Percentiles rank a stretch among this genome's conserved stretches.
phyloP scores from a whole-genome alignment of 108 stramenopile species.

The Fragilariopsis cylindrus region DNA sequence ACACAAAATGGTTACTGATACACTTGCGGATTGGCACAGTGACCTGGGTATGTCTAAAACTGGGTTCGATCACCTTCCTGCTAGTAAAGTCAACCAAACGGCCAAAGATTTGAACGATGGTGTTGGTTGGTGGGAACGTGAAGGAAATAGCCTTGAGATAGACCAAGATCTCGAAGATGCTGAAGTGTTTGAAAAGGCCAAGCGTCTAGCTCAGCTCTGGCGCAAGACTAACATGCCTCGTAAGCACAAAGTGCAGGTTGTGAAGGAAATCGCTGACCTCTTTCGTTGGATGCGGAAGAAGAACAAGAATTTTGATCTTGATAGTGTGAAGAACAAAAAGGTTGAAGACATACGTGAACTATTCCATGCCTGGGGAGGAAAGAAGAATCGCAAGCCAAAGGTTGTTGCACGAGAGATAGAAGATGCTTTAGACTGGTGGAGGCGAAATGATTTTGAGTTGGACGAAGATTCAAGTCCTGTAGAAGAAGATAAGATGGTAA shows the following conservation, averaged over 20 bases:
- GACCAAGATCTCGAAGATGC: constrained; percentile 27
- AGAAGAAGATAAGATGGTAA: constrained; percentile 36
- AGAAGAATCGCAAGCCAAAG: constrained; percentile 34
- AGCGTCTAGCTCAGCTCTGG: constrained; percentile 35
- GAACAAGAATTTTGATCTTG: constrained; percentile 27
- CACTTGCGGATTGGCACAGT: constrained; percentile 33
- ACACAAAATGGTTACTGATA: constrained; percentile 32
- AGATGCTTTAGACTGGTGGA: constrained; percentile 37
- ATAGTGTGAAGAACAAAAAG: constrained; percentile 19
- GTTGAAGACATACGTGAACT: constrained; percentile 22
- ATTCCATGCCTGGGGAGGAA: constrained; percentile 32
- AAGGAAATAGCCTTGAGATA: constrained; percentile 30
- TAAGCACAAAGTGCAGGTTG: constrained; percentile 22
- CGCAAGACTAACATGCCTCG: constrained; percentile 29
- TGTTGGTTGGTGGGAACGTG: constrained; percentile 41
- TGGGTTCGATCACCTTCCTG: constrained; percentile 25
- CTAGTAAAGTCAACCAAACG: constrained; percentile 28
- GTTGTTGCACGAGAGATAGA: constrained; percentile 37
- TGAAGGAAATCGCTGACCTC: constrained; percentile 15
- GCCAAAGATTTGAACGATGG: constrained; percentile 30
- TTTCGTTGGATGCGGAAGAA: constrained; percentile 33
- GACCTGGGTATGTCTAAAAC: constrained; percentile 20
- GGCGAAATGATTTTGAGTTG: constrained; percentile 15
- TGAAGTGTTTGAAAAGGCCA: constrained; percentile 31
- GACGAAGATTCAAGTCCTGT: constrained; percentile 26